A percentile compares a stretch with the other conserved stretches of the same genome.
phyloP scores from a whole-genome alignment of 2,329 filamentous ascomycete genomes.

The Parasarocladium wereldwijsianum region DNA sequence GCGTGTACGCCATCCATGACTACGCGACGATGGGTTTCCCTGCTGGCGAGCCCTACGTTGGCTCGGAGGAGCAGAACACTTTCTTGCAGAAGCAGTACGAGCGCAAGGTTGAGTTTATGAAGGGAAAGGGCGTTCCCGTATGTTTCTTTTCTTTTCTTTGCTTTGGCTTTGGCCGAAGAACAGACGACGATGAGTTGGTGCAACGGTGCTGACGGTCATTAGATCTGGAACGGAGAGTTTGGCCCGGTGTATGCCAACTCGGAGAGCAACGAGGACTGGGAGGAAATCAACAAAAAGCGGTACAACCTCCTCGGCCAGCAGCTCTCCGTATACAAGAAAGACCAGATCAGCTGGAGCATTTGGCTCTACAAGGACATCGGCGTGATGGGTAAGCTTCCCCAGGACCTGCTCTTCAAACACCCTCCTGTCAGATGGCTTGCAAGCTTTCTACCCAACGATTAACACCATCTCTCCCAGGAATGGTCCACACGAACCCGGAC shows the following conservation, averaged over 20 bases:
- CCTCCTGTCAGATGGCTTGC: no score
- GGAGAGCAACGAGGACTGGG: conserved; percentile 7
- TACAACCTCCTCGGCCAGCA: conserved; percentile 26
- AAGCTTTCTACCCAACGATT: no score
- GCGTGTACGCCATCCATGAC: conserved; percentile 37
- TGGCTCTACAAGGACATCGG: conserved; percentile 44
- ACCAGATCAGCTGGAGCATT: conserved; percentile 32
- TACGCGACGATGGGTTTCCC: conserved; percentile 38
- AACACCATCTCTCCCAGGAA: conserved; percentile 25
- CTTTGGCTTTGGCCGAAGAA: no score
- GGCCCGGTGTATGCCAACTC: conserved; percentile 29
- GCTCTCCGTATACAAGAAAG: conserved; percentile 16
- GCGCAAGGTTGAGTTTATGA: conserved; percentile 28
- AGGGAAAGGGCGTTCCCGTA: conserved; percentile 11
- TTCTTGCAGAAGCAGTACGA: conserved; percentile 17
- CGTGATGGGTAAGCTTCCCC: background rate
- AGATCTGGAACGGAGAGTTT: conserved; percentile 23
- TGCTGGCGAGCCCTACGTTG: conserved; percentile 17
- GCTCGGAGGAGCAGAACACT: conserved; percentile 21
- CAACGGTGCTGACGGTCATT: background rate
- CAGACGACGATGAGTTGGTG: background rate
- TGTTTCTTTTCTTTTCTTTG: no score
- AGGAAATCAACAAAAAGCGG: conserved; percentile 17
- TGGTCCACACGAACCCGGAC: conserved; percentile 30
- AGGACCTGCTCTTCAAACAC: background rate